phyloP scores from a whole-genome alignment of 345 rosid genomes.

The Camelina neglecta region DNA sequence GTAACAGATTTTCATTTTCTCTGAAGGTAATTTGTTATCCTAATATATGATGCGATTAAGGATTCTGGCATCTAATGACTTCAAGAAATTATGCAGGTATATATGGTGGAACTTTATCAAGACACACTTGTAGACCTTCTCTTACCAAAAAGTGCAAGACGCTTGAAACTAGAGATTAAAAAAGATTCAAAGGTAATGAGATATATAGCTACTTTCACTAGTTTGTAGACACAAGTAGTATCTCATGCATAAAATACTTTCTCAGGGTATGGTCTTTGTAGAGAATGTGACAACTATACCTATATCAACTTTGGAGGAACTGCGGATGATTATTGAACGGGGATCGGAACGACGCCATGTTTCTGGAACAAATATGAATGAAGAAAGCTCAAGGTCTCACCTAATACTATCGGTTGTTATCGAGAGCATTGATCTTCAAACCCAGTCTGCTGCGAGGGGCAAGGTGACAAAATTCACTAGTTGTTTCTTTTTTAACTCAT shows the following conservation, averaged over 20 bases:
- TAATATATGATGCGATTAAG: neutral
- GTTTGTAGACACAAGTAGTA: conserved; percentile 1
- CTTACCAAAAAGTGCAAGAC: conserved; percentile 70
- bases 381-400: conserved; percentile 97
- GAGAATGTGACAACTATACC: conserved; percentile 83
- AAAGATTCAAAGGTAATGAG: conserved; percentile 82
- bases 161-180: conserved; percentile 84
- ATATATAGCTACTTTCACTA: conserved; percentile 12
- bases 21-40: conserved; percentile 61
- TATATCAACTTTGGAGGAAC: conserved; percentile 75
- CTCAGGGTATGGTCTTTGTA: conserved; percentile 86
- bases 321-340: conserved; percentile 67
- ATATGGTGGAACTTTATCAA: conserved; percentile 96
- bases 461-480: conserved; percentile 57
- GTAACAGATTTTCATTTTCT: conserved; percentile 80
- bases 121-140: conserved; percentile 90
- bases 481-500: conserved; percentile 5
- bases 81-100: conserved; percentile 61
- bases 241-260: conserved; percentile 34
- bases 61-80: conserved; percentile 16
- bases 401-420: conserved; percentile 82
- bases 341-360: conserved; percentile 89
- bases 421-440: conserved; percentile 96
- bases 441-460: conserved; percentile 87
- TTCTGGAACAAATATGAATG: conserved; percentile 95